Conservation (phyloP, 2,329 filamentous ascomycete genomes). For the Didymella pomorum region DNA sequence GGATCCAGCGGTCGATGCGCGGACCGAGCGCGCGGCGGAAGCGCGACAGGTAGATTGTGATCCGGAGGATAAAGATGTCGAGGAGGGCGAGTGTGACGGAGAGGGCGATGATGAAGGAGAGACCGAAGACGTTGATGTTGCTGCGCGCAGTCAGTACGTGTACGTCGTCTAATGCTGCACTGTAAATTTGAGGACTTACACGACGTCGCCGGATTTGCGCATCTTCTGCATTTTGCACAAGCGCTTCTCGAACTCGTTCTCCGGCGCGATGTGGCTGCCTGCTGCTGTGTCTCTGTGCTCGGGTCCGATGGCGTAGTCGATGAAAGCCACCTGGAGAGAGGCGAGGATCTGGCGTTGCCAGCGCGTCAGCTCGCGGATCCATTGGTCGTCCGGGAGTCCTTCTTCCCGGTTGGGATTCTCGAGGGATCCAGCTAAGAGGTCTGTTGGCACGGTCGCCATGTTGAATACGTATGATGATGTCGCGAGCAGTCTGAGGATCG, state of each 20-base stretch:
- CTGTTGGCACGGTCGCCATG: slow-evolving; percentile 2
- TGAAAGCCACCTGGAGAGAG: slow-evolving; percentile 21
- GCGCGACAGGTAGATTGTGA: slow-evolving; percentile 28
- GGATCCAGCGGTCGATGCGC: slow-evolving; percentile 37
- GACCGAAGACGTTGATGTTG: slow-evolving; percentile 36
- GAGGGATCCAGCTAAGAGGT: slow-evolving; percentile 4
- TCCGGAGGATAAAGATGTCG: slow-evolving; percentile 25
- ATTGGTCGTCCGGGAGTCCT: slow-evolving; percentile 27
- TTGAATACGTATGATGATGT: slow-evolving; percentile 15
- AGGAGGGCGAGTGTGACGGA: slow-evolving; percentile 20
- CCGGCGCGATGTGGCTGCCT: background rate
- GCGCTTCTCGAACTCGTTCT: slow-evolving; percentile 21
- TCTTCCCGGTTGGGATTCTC: slow-evolving; percentile 7
- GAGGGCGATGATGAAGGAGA: slow-evolving; percentile 29
- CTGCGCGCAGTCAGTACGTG: slow-evolving; percentile 10
- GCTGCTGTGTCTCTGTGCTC: slow-evolving; percentile 8
- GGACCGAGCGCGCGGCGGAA: slow-evolving; percentile 30
- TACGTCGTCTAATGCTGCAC: background rate
- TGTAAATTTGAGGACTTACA: slow-evolving; percentile 19
- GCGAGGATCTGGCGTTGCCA: slow-evolving; percentile 32
- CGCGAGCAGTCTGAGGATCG: slow-evolving; percentile 13
- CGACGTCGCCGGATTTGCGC: slow-evolving; percentile 30
- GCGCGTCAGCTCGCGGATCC: slow-evolving; percentile 28
- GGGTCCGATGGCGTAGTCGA: slow-evolving; percentile 27
- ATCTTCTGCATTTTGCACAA: slow-evolving; percentile 29